Conservation (phyloP, 2,329 filamentous ascomycete species). For the Neoscytalidium dimidiatum region DNA sequence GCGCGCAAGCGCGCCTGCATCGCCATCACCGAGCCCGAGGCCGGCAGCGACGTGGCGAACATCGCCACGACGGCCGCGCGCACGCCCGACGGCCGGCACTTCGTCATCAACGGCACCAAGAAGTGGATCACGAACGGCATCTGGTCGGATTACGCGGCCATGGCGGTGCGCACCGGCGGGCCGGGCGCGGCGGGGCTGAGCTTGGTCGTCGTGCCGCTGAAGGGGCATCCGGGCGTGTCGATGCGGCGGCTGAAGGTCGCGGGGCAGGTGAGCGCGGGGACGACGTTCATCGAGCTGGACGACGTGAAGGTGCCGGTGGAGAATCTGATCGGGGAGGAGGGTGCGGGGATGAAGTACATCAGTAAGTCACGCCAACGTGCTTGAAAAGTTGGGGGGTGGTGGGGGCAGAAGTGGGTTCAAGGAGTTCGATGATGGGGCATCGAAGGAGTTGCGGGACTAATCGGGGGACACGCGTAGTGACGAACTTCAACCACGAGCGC, state of each 20-base stretch:
- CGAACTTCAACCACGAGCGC: conserved; percentile 79
- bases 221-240: conserved; percentile 64
- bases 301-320: conserved; percentile 71
- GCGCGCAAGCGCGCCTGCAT: conserved; percentile 71
- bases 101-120: conserved; percentile 73
- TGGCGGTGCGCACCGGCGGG: conserved; percentile 74
- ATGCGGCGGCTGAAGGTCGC: conserved; percentile 69
- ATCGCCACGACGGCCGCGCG: conserved; percentile 69
- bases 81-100: conserved; percentile 64
- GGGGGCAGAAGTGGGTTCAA: too few species aligned
- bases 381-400: too few species aligned
- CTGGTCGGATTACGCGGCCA: conserved; percentile 67
- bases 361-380: conserved; percentile 36
- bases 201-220: conserved; percentile 70
- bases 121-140: conserved; percentile 80
- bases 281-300: conserved; percentile 75
- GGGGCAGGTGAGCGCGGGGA: conserved; percentile 66
- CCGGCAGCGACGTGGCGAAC: conserved; percentile 73
- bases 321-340: conserved; percentile 71
- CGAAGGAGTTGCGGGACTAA: neutral
- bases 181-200: conserved; percentile 64
- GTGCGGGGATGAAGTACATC: conserved; percentile 71
- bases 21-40: conserved; percentile 76
- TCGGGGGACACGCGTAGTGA: conserved; percentile 44
- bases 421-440: too few species aligned